A percentile compares a stretch with the other conserved stretches of the same genome.
phyloP scores from a whole-genome alignment of 129 eudicot genomes.

The Ambrosia trifida region DNA sequence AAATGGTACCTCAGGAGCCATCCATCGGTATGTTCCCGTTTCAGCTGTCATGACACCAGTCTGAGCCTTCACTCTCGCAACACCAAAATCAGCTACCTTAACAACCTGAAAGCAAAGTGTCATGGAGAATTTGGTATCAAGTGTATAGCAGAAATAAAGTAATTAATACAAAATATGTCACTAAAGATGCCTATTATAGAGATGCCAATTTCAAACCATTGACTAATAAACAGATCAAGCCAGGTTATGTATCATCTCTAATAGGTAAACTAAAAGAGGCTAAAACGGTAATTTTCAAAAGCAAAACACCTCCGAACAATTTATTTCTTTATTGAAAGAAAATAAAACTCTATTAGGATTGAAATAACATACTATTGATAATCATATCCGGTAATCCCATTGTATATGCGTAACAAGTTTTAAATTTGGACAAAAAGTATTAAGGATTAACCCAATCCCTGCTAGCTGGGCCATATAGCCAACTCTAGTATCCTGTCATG shows the following conservation, averaged over 20 bases:
- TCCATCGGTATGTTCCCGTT: conserved; percentile 98
- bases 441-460: neutral
- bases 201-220: neutral
- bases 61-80: conserved; percentile 95
- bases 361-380: neutral
- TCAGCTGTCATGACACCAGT: conserved; percentile 99
- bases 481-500: conserved; percentile 6
- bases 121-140: neutral
- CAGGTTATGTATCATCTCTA: conserved; percentile 1
- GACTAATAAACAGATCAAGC: neutral
- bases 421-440: neutral
- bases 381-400: neutral
- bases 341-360: neutral
- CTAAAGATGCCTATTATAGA: neutral
- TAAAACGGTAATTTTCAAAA: neutral
- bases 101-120: conserved; percentile 66
- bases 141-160: neutral
- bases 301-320: neutral
- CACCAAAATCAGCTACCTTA: conserved; percentile 99
- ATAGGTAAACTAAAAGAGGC: neutral
- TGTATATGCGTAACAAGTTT: no score
- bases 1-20: conserved; percentile 95
- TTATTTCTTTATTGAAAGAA: neutral
- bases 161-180: neutral
- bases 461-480: neutral